Conservation (phyloP, 1,284 basidiomycete species). For the Veloboletus limbatus region DNA sequence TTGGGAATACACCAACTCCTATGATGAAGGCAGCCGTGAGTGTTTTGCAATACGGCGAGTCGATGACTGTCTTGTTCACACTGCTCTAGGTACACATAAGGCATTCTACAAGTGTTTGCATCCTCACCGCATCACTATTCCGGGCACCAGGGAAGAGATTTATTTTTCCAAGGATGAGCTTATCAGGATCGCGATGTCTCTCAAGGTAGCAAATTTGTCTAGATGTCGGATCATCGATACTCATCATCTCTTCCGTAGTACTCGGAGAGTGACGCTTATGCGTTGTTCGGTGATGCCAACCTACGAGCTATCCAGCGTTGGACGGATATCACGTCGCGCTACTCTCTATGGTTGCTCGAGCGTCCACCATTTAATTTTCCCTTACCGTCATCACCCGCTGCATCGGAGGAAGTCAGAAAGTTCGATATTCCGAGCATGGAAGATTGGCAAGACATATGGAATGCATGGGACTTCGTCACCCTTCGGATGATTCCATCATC, state of each 20-base stretch:
- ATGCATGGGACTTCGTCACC: constrained; percentile 87
- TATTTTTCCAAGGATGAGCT: constrained; percentile 71
- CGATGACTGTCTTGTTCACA: neutral
- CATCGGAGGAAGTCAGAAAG: constrained; percentile 17
- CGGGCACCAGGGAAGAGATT: constrained; percentile 41
- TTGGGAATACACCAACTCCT: constrained; percentile 84
- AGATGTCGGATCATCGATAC: neutral
- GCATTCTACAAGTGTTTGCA: constrained; percentile 78
- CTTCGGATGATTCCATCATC: constrained; percentile 83
- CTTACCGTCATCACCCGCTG: constrained; percentile 41
- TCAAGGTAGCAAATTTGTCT: constrained; percentile 61
- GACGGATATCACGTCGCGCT: constrained; percentile 72
- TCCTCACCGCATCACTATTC: constrained; percentile 59
- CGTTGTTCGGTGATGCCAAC: constrained; percentile 74
- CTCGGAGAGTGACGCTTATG: constrained; percentile 70
- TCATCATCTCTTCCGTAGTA: constrained; percentile 50
- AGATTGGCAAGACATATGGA: constrained; percentile 88
- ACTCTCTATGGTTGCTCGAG: constrained; percentile 91
- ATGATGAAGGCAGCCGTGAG: constrained; percentile 70
- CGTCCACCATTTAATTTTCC: constrained; percentile 80
- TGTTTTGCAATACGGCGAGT: constrained; percentile 14
- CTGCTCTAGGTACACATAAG: constrained; percentile 72
- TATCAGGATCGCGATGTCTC: constrained; percentile 83
- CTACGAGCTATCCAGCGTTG: constrained; percentile 87
- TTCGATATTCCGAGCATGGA: constrained; percentile 71